A percentile compares a stretch with the other conserved stretches of the same genome.
Conservation (phyloP, 176 grass and related monocot species). For the Saccharum officinarum region DNA sequence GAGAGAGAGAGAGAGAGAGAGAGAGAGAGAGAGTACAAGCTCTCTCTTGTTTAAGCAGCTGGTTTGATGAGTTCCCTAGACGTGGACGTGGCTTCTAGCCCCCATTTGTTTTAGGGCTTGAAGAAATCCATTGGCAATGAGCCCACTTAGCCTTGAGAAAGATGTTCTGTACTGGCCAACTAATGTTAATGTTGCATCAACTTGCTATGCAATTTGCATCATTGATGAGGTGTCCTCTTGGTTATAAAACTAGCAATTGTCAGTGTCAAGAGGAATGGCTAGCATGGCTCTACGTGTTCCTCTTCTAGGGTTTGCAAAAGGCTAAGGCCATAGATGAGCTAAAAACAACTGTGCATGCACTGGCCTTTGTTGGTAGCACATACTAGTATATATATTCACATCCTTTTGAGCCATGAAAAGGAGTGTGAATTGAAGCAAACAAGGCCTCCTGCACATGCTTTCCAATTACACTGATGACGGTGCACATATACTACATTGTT, state of each 20-base stretch:
- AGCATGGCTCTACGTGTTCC: slow-evolving; percentile 42
- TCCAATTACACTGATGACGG: slow-evolving; percentile 5
- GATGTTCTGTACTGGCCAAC: not conserved
- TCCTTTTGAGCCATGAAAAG: slow-evolving; percentile 43
- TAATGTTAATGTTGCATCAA: slow-evolving; percentile 42
- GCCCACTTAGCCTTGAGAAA: slow-evolving; percentile 28
- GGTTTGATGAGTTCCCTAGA: slow-evolving; percentile 7
- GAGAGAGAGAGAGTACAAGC: slow-evolving; percentile 19
- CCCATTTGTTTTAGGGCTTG: slow-evolving; percentile 28
- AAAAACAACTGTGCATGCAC: slow-evolving; percentile 37
- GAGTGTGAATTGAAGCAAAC: slow-evolving; percentile 43
- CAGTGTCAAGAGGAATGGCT: slow-evolving; percentile 35
- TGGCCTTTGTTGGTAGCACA: not conserved
- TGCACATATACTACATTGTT: not conserved
- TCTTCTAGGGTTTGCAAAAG: slow-evolving; percentile 47
- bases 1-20: too few species aligned
- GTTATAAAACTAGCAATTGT: slow-evolving; percentile 38
- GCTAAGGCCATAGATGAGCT: slow-evolving; percentile 31
- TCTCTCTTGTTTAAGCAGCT: slow-evolving; percentile 32
- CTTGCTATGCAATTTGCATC: slow-evolving; percentile 49
- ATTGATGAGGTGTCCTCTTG: slow-evolving; percentile 38
- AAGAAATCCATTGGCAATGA: not conserved
- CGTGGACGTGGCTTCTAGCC: not conserved
- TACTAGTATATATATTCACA: not conserved
- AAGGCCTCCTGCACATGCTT: slow-evolving; percentile 36